Conservation (phyloP, 2,329 filamentous ascomycete species). For the Aspergillus brasiliensis region DNA sequence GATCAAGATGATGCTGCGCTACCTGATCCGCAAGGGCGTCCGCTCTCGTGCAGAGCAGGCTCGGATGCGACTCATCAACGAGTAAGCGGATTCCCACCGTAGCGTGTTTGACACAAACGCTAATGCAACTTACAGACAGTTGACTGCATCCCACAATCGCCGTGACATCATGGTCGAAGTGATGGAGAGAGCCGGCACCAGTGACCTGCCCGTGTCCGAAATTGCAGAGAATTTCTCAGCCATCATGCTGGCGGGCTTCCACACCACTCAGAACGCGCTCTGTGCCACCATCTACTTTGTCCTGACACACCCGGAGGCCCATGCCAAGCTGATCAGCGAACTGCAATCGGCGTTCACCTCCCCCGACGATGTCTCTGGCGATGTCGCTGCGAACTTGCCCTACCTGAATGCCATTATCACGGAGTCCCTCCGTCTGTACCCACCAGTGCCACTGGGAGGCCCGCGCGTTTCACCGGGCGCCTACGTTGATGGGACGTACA, state of each 20-base stretch:
- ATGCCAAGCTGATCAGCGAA: constrained; percentile 21
- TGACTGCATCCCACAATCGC: constrained; percentile 23
- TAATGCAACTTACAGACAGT: constrained; percentile 17
- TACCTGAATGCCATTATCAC: constrained; percentile 35
- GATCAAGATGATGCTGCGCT: constrained; percentile 30
- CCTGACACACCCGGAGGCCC: constrained; percentile 25
- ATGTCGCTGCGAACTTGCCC: constrained; percentile 21
- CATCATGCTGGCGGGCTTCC: constrained; percentile 32
- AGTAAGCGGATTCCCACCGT: constrained; percentile 16
- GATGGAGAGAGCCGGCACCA: constrained; percentile 22
- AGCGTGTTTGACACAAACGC: not conserved
- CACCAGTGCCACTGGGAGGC: constrained; percentile 32
- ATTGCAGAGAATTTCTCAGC: constrained; percentile 32
- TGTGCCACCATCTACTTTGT: constrained; percentile 31
- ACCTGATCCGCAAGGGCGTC: constrained; percentile 28
- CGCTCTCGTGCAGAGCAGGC: constrained; percentile 24
- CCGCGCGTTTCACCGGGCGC: constrained; percentile 30
- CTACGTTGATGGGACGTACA: constrained; percentile 25
- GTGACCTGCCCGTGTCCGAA: constrained; percentile 22
- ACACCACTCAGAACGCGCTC: constrained; percentile 29
- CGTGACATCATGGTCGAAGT: constrained; percentile 33
- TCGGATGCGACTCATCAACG: constrained; percentile 27
- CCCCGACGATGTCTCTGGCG: constrained; percentile 21
- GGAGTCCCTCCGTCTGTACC: constrained; percentile 35
- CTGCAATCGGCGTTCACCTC: constrained; percentile 20